Evolutionary conservation across 371 early-diverging fungal species (phyloP).

Genomic region (Saksenaea oblongispora): DNA sequence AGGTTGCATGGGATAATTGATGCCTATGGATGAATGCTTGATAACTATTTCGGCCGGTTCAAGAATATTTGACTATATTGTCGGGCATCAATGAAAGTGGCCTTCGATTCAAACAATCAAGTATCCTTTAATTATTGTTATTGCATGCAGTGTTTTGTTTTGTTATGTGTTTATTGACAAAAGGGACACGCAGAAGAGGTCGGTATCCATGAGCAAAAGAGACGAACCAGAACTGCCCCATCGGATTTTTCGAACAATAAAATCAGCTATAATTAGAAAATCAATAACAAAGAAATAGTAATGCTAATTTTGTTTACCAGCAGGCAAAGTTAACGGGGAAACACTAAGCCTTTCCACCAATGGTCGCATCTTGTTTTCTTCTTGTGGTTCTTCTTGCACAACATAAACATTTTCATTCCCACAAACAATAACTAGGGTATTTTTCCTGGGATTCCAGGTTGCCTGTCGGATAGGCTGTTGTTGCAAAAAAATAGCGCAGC

Average conservation of each 20-base stretch:
- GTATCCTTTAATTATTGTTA: no score
- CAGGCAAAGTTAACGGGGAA: slow-evolving; percentile 18
- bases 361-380: slow-evolving; percentile 7
- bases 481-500: slow-evolving; percentile 52
- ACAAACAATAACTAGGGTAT: slow-evolving; percentile 50
- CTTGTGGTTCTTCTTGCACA: slow-evolving; percentile 25
- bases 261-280: slow-evolving; percentile 31
- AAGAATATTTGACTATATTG: no score
- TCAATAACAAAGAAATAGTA: neutral
- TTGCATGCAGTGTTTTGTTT: no score
- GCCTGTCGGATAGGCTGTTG: slow-evolving; percentile 42
- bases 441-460: slow-evolving; percentile 60
- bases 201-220: slow-evolving; percentile 37
- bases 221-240: slow-evolving; percentile 43
- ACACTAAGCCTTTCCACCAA: slow-evolving; percentile 10
- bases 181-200: slow-evolving; percentile 35
- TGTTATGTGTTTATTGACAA: neutral
- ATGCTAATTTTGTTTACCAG: slow-evolving; percentile 17
- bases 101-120: no score
- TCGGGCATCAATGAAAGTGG: no score
- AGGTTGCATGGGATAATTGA: no score
- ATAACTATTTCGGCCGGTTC: no score
- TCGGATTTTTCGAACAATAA: slow-evolving; percentile 29
- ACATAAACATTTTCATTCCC: slow-evolving; percentile 50
- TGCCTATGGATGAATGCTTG: no score